Base-by-base conservation (phyloP, 148 eudicot species). In the Talinum fruticosum region DNA sequence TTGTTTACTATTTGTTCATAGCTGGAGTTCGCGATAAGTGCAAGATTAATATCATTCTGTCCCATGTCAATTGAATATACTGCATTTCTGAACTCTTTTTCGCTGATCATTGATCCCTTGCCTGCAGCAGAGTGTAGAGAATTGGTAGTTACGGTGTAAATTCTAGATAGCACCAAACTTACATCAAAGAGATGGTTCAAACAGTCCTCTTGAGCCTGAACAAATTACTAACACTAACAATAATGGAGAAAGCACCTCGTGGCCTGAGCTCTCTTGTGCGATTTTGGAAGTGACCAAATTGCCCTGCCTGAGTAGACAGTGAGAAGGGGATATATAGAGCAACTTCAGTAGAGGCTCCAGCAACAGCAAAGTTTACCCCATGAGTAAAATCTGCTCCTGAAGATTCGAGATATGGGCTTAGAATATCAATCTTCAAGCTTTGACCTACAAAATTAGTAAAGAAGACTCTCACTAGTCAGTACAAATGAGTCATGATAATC, bases 321-420 rank as follows among this genome's bases (percentile, higher is more conserved):
- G 82, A 71, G 73, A 83, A 83, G 38, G 79, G 82, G 32, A 28
- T 71, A 69, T 47, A 74, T 24, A 70, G 73, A 65, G 23, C 37
- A 51, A 72, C 85, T 75, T 83, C 85, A 29, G 85, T 83, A 8
- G 79, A 75, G 3, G 85, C 82, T 38, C 79, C 82, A 13, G 85
- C 10, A 28, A 83, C 85, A 36, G 85, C 85, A 72, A 83, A 83
- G 75, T 83, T 83, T 8, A 83, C 82, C 8, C 85, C 85, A 15
- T 79, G 73, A 6, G 62, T 79, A 23, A 70, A 83, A 72, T 83
- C 82, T 14, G 82, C 66, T 3, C 85, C 85, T 19, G 82, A 79
- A 29, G 85, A 79, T 79, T 83, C 85, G 57, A 83, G 74, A 78
- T 79, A 83, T 16, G 82, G 79, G 67, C 69, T 79, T 23, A 83